Evolutionary conservation across 1,284 basidiomycete species (phyloP), one percentile per base, ranked within the genome.

Genomic region (Fomitiporia mediterranea): DNA sequence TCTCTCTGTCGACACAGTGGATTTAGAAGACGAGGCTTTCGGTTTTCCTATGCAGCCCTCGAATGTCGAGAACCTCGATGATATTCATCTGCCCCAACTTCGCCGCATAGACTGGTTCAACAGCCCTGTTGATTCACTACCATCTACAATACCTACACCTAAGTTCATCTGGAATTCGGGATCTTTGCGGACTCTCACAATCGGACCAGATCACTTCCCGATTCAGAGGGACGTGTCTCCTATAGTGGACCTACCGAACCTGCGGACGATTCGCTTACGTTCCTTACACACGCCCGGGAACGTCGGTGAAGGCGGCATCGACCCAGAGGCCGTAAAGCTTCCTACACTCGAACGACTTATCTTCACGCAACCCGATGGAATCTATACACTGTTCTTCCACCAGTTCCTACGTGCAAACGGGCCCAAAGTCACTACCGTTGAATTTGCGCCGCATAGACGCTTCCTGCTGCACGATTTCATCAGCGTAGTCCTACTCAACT

Each of bases 191-290:
- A 42, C 40, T 2, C 40, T 53, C 17, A 53, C 42, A 4, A 39
- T 53, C n/a, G 52, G 52, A 3, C 32, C 52, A 32, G 52, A 53
- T 35, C 38, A 46, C 40, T 53, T 53, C 40, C 52, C 52, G n/a
- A 13, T 46, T 7, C 44, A 30, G 23, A 13, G n/a, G 44, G 30
- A 30, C 23, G 27, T 15, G 4, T 46, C 44, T 3, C 25, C 25
- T 3, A 53, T 37, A 4, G 40, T 53, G 27, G 42, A 44, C 15
- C 23, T 53, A 13, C 52, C 52, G 6, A 53, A 44, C 15, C 25
- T 53, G 15, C 52, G 46, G 7, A 53, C 52, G 7, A 28, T 53
- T 23, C 25, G 52, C 19, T 15, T 53, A 23, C 32, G 32, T 27
- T 42, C 52, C 6, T 1, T 46, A 5, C 30, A 53, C 23, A 35